phyloP scores from a whole-genome alignment of 2,329 filamentous ascomycete genomes.

The Trichoderma arundinaceum region DNA sequence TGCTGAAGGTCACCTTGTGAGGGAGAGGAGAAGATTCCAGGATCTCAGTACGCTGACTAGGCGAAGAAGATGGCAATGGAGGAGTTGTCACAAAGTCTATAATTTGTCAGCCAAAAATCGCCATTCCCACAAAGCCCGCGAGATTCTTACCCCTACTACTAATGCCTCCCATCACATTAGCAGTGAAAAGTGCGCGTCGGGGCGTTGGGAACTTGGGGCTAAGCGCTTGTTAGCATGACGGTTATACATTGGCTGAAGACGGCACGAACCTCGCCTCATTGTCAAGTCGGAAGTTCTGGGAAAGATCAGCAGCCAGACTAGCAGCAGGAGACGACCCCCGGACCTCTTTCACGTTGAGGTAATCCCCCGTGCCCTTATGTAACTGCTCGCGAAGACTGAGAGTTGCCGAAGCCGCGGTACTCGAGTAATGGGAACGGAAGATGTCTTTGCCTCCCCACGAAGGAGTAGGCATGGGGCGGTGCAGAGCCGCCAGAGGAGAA shows the following conservation, averaged over 20 bases:
- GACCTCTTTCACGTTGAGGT: slow-evolving; percentile 79
- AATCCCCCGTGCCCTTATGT: slow-evolving; percentile 68
- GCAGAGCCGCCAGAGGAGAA: slow-evolving; percentile 92
- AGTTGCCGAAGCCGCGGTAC: slow-evolving; percentile 60
- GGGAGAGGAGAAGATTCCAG: slow-evolving; percentile 96
- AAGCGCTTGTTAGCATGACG: slow-evolving; percentile 7
- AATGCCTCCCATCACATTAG: slow-evolving; percentile 46
- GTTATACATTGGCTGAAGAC: slow-evolving; percentile 10
- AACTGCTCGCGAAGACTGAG: slow-evolving; percentile 82
- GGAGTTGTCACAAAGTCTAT: slow-evolving; percentile 81
- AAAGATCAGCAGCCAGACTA: slow-evolving; percentile 90
- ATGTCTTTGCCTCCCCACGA: slow-evolving; percentile 64
- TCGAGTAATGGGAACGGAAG: slow-evolving; percentile 59
- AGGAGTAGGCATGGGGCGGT: slow-evolving; percentile 67
- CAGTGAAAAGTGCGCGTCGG: slow-evolving; percentile 50
- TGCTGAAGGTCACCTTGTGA: slow-evolving; percentile 76
- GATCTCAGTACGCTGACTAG: slow-evolving; percentile 70
- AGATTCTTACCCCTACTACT: slow-evolving; percentile 43
- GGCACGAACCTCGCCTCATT: slow-evolving; percentile 74
- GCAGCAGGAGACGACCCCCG: slow-evolving; percentile 88
- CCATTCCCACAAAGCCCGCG: neutral
- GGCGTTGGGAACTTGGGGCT: slow-evolving; percentile 52
- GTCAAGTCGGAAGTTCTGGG: slow-evolving; percentile 96
- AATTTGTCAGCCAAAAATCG: slow-evolving; percentile 1
- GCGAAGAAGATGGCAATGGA: slow-evolving; percentile 81